Evolutionary conservation across 352 stramenopile genomes (phyloP), one percentile per base, ranked within the genome.

Genomic region (Pythium apleroticum): DNA sequence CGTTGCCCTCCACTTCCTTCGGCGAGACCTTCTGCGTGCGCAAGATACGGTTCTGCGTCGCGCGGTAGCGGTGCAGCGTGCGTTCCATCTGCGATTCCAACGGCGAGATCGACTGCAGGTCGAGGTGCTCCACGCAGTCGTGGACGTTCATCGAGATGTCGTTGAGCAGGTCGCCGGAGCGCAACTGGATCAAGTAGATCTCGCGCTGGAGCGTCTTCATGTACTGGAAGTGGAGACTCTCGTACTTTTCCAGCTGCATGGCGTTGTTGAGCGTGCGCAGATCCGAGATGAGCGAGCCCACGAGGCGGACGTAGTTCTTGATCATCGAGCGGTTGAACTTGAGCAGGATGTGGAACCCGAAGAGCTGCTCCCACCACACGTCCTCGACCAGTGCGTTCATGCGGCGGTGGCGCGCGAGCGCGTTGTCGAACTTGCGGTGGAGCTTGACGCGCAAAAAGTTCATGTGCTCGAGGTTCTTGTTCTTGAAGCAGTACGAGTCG

Each of bases 401-500:
- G 2, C 76, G 74, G n/a, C 64, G 69, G 46, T 89, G 73, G 14
- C 83, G 81, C 2, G 72, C 83, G 0, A 55, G 25, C 1, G 78
- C 75, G 1, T 64, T 71, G 27, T 89, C 77, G 52, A 94, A 94
- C 56, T 94, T 92, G 48, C 79, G 81, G 12, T 80, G 62, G 28
- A 94, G 71, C 57, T 90, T 91, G 19, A 91, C 63, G 20, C 77
- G 81, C 12, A 94, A 57, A 43, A 94, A 89, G 50, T 94, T 86
- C 81, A 94, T 90, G 71, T 91, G 73, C 27, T 92, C 81, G 27
- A 90, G 71, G 57, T 91, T 90, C 71, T 92, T 93, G 75, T 90
- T 91, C 71, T 91, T 90, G 73, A 93, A 93, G 62, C 85, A 93
- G 73, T 93, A 93, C 41, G 83, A 88, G 63, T 93, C 85, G 5